Base-by-base conservation (phyloP, 2,329 filamentous ascomycete species). In the Nothophoma quercina region DNA sequence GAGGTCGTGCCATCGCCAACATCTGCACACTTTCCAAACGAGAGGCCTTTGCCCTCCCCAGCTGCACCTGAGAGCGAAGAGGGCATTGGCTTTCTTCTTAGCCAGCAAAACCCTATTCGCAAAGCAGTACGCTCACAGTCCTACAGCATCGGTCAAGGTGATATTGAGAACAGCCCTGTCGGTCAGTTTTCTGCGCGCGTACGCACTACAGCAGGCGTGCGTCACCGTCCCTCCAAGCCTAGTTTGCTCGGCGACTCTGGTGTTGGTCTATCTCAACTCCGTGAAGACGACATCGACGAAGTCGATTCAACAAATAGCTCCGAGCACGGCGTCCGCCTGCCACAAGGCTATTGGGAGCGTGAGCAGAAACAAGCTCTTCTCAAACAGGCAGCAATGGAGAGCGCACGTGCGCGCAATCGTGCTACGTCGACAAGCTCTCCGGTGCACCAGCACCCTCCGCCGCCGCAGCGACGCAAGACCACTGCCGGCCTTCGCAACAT, bases 111-210 rank as follows among this genome's bases (percentile, higher is more conserved):
- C 58, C 92, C 93, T 1, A 95, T 91, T 0, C 90, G 90, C 1
- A 98, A 98, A 75, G 92, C 91, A 1, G 95, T 96, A 65, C 88
- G 95, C 34, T 99, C 95, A 5, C 91, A 97, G 74, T 98, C 95
- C 4, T 98, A 98, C 74, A 98, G 93, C 0, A 93, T 96, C 39
- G 93, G 93, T 4, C 93, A 97, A 71, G 80, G 92, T 55, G 92
- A 96, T 45, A 83, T 68, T 23, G 71, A 73, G 30, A 64, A 60
- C 51, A 68, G 59, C 33, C 68, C 65, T 3, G 75, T 82, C 3
- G 75, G 81, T 18, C 71, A 85, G 33, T 72, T 79, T 10, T 78
- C 81, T n/a, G 79, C 84, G 39, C 75, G 80, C 40, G 80, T 41
- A 67, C 78, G 28, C 63, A 52, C 80, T 2, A 61, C 60, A 26